Base-by-base conservation (phyloP, 345 rosid genomes). In the Bruguiera gymnorhiza region DNA sequence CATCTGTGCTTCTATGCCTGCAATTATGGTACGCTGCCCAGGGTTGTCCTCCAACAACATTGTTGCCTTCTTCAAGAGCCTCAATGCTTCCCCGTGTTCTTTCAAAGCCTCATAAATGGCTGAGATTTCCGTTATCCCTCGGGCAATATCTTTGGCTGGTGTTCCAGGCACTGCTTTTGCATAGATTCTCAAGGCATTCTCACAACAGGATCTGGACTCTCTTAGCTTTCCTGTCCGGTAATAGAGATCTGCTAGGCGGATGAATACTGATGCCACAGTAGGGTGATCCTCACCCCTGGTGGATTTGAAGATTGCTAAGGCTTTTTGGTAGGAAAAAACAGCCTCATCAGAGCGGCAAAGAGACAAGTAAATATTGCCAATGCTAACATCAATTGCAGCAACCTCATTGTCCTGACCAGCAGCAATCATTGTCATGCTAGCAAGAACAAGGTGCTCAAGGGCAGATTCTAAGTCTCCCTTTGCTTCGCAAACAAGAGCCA, bases 1-100 rank as follows among this genome's bases (percentile, higher is more conserved):
- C 93, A 92, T 89, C 62, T 97, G 79, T 39, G 99, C 96, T 81
- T 96, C 98, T 43, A 96, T 89, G 60, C 99, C 99, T 8, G 98
- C 97, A 75, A 92, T 79, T 46, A 86, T 88, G 80, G 87, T 88
- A 65, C 84, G 89, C 74, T 96, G 97, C 52, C 99, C 99, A 11
- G 96, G 97, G 73, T 85, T 87, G 60, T 90, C 97, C 71, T 92
- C 97, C 66, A 96, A 80, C 71, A 96, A 77, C 68, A 86, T 87
- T 90, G 86, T 83, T 6, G 97, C 92, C 86, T 83, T 90, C 78
- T 86, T 85, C 81, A 96, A 82, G 73, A 92, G 88, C 84, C 89
- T 89, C 77, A 96, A 70, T 3, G 99, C 98, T 79, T 92, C 99
- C 84, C 86, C 99, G 27, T 92, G 94, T 79, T 96, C 97, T 78